These are phyloP conservation scores for Apiospora phragmitis DNA, from an alignment of 2,329 filamentous ascomycete species.

Conservation along the genomic window DNA sequence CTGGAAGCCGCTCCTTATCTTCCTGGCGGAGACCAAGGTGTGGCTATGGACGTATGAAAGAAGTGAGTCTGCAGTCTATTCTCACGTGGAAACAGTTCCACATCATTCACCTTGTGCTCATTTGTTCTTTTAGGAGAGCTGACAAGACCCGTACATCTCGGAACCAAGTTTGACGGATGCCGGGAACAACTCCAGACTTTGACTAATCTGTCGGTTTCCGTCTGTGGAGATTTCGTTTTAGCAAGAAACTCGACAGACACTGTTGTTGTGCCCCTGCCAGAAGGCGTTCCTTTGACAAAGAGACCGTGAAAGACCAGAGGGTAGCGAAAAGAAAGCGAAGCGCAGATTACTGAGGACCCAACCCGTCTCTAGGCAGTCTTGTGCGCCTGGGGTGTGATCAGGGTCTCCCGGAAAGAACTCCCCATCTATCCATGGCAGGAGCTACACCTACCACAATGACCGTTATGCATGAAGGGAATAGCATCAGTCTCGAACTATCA, in stretches of 20 bases:
- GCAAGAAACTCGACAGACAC: background rate
- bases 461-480: background rate
- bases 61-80: too few relatives aligned
- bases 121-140: too few relatives aligned
- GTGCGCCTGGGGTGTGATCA: background rate
- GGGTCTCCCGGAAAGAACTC: background rate
- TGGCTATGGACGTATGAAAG: background rate
- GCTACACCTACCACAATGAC: background rate
- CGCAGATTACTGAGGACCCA: too few relatives aligned
- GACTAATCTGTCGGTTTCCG: background rate
- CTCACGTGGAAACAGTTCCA: too few relatives aligned
- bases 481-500: background rate
- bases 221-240: background rate
- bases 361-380: background rate
- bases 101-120: too few relatives aligned
- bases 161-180: background rate
- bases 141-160: too few relatives aligned
- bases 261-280: background rate
- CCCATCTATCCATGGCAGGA: background rate
- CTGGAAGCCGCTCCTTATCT: background rate
- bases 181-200: background rate
- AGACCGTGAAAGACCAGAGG: background rate
- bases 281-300: background rate
- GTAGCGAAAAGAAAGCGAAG: background rate
- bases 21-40: background rate